Evolutionary conservation across 768 basidiomycete genomes (phyloP).

Genomic region (Multifurca ochricompacta): DNA sequence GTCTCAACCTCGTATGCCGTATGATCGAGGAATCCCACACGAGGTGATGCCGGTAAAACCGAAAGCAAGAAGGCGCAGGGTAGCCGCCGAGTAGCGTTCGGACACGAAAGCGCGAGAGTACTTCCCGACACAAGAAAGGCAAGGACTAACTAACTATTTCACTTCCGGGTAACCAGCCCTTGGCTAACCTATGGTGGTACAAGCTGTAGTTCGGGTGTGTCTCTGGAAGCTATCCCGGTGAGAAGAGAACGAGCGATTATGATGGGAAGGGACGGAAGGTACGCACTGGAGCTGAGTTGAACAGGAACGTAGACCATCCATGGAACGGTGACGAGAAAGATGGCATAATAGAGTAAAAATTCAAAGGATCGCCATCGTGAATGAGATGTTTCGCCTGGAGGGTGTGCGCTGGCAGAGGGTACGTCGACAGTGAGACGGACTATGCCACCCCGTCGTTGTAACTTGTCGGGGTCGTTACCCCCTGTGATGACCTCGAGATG

Average conservation of each 20-base stretch:
- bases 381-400: slow-evolving; percentile 27
- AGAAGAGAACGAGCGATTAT: neutral
- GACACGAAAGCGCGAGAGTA: neutral
- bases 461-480: neutral
- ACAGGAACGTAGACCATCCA: slow-evolving; percentile 73
- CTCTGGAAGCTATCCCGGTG: slow-evolving; percentile 33
- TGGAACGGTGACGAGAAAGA: slow-evolving; percentile 54
- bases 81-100: neutral
- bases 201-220: slow-evolving; percentile 65
- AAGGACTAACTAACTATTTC: slow-evolving; percentile 51
- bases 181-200: slow-evolving; percentile 50
- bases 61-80: neutral
- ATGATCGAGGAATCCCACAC: too few relatives aligned
- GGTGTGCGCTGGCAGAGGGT: slow-evolving; percentile 37
- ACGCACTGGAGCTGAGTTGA: slow-evolving; percentile 66
- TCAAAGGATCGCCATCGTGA: slow-evolving; percentile 76
- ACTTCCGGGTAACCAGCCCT: slow-evolving; percentile 80
- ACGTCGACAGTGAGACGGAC: slow-evolving; percentile 49
- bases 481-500: slow-evolving; percentile 12
- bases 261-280: neutral
- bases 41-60: too few relatives aligned
- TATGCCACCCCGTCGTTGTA: slow-evolving; percentile 28
- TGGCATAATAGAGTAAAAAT: slow-evolving; percentile 67
- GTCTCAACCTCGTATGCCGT: too few relatives aligned
- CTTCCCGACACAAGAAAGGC: neutral